Evolutionary conservation across 2,329 filamentous ascomycete genomes (phyloP), one percentile per base, ranked within the genome.

Genomic region (Claviceps spartinae): DNA sequence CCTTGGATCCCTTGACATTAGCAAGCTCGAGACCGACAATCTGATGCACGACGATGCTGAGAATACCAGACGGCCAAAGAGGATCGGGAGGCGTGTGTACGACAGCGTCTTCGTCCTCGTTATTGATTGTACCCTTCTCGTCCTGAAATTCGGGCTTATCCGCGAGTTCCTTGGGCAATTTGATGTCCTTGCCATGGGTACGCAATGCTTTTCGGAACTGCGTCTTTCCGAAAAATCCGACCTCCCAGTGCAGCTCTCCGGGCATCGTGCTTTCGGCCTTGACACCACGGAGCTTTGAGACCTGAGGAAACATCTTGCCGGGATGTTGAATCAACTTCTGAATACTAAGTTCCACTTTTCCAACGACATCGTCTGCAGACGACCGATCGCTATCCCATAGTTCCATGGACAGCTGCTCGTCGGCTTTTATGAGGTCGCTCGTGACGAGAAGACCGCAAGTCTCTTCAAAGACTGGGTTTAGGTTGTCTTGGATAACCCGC

Each of bases 351-450:
- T 97, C 90, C 18, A 97, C 81, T 67, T 96, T 96, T 51, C 93
- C 93, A 14, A 96, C 89, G 46, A 96, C 86, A 60, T 97, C 93
- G 63, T 97, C 93, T 1, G 91, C 88, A 9, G 88, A 93, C 42
- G 86, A 88, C 46, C 90, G 79, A 65, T 97, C 93, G 49, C 88
- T 95, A 67, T 97, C 93, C 93, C 93, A 97, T 1, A 97, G 78
- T 65, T 97, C 91, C 57, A 97, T 83, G 9, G 88, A 91, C 4
- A 97, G 76, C 63, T 93, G 88, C 69, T 98, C 93, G 57, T 96
- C 85, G 0, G 86, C 91, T 68, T 93, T 94, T 72, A 97, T 88
- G 50, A 95, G 75, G 57, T 96, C 90, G 0, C 87, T 79, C 0
- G 87, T 95, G 5, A 98, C 87, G 16, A 96, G 72, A 18, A 97